phyloP scores from a whole-genome alignment of 805 yeast genomes.

The Ogataea naganishii region DNA sequence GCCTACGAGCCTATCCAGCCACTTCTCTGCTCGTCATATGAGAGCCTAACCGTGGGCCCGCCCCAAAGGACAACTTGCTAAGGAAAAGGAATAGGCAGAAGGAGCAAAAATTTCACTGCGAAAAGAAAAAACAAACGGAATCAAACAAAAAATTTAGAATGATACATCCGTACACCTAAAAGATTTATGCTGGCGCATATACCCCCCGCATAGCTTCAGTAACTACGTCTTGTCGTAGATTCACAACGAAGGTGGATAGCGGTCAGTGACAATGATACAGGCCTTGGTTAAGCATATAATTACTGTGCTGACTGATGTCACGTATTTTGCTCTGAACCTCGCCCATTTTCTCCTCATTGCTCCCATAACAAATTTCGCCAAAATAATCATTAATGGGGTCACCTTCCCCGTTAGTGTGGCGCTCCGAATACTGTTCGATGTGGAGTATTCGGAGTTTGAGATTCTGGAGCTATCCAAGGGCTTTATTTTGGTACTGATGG shows the following conservation, averaged over 20 bases:
- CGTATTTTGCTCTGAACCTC: not conserved
- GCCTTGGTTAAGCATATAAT: not conserved
- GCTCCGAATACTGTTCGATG: not conserved
- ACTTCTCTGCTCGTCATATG: too few species aligned
- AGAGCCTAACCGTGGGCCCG: too few species aligned
- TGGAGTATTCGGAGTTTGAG: not conserved
- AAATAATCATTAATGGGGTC: not conserved
- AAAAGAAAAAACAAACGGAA: too few species aligned
- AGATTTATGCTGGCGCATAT: not conserved
- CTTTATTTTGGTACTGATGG: conserved; percentile 2
- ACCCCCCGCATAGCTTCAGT: not conserved
- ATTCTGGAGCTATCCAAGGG: not conserved
- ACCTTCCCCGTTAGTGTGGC: not conserved
- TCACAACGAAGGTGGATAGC: too few species aligned
- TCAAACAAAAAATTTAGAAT: too few species aligned
- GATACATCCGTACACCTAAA: not conserved
- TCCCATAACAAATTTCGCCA: not conserved
- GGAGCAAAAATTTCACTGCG: not conserved
- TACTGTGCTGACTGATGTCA: not conserved
- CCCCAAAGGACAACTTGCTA: not conserved
- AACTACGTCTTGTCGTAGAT: too few species aligned
- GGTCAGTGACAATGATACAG: not conserved
- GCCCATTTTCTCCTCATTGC: not conserved
- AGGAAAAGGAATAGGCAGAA: not conserved
- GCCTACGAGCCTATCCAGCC: not conserved